Evolutionary conservation across 768 basidiomycete species (phyloP).

Genomic region (Suillus sp.): DNA sequence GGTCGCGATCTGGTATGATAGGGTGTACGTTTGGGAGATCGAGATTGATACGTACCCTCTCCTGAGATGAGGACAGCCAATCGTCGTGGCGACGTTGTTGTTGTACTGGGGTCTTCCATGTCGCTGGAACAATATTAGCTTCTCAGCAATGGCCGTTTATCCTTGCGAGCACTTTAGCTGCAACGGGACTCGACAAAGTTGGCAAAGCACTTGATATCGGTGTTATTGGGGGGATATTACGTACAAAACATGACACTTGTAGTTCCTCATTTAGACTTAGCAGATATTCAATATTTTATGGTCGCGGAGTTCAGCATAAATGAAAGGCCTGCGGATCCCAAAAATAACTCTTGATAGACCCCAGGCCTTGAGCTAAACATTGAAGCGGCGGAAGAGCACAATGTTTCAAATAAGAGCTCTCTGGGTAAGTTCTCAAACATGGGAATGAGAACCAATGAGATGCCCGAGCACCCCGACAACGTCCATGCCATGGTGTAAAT

Average conservation of each 20-base stretch:
- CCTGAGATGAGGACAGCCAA: conserved; percentile 68
- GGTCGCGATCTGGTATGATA: neutral
- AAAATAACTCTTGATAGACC: conserved; percentile 1
- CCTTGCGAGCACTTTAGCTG: neutral
- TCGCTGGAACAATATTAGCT: neutral
- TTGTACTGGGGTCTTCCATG: neutral
- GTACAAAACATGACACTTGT: neutral
- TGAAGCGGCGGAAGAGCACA: neutral
- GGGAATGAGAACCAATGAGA: neutral
- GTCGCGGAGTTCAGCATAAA: neutral
- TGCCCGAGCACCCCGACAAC: neutral
- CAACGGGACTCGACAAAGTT: neutral
- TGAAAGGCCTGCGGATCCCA: neutral
- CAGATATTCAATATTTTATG: neutral
- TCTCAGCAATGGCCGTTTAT: neutral
- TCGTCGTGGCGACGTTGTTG: conserved; percentile 25
- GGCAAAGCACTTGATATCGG: neutral
- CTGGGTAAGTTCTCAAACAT: conserved; percentile 5
- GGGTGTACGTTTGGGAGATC: conserved; percentile 1
- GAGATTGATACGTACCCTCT: conserved; percentile 43
- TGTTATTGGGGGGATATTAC: neutral
- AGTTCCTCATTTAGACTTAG: neutral
- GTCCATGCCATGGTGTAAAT: neutral
- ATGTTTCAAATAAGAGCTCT: neutral
- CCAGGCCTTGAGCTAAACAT: neutral